Percentiles rank a stretch among this genome's conserved stretches.
Evolutionary conservation across 805 yeast species (phyloP).

Genomic region (Yarrowia porcina): DNA sequence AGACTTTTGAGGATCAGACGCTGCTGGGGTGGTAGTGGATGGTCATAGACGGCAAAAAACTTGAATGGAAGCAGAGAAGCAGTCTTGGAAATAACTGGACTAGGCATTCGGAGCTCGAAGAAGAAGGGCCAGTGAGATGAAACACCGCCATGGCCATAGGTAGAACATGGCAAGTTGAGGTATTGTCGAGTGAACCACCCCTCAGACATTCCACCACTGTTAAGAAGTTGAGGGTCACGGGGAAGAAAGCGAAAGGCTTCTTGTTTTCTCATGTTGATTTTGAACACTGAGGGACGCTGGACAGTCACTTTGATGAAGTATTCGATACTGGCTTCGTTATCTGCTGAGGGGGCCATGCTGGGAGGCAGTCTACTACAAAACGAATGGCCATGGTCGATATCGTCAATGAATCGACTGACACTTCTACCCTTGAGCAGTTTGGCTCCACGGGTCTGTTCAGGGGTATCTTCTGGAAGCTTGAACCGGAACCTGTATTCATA

Average conservation of each 20-base stretch:
- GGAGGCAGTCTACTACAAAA: conserved; percentile 35
- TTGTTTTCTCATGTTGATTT: conserved; percentile 46
- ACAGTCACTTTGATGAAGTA: conserved; percentile 63
- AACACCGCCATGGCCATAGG: no score
- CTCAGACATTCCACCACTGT: conserved; percentile 31
- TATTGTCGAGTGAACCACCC: conserved; percentile 44
- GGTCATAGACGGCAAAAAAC: conserved; percentile 29
- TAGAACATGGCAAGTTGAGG: no score
- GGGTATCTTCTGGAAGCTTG: conserved; percentile 36
- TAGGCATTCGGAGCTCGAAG: conserved; percentile 28
- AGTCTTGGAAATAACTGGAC: conserved; percentile 18
- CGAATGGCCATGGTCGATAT: conserved; percentile 9
- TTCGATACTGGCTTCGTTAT: conserved; percentile 37
- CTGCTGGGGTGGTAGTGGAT: conserved; percentile 28
- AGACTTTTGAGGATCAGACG: conserved; percentile 45
- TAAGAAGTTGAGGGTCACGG: conserved; percentile 33
- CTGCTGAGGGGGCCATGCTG: conserved; percentile 34
- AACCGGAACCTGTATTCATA: conserved; percentile 40
- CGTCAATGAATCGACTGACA: conserved; percentile 19
- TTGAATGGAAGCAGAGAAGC: conserved; percentile 30
- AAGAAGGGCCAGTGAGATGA: conserved; percentile 8
- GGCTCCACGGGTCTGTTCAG: conserved; percentile 18
- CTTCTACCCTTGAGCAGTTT: conserved; percentile 11
- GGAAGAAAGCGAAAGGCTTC: conserved; percentile 58
- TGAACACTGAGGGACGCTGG: conserved; percentile 49